These are phyloP conservation scores for Torrubiella hemipterigena DNA, from an alignment of 2,329 filamentous ascomycete genomes.

Conservation along the genomic window DNA sequence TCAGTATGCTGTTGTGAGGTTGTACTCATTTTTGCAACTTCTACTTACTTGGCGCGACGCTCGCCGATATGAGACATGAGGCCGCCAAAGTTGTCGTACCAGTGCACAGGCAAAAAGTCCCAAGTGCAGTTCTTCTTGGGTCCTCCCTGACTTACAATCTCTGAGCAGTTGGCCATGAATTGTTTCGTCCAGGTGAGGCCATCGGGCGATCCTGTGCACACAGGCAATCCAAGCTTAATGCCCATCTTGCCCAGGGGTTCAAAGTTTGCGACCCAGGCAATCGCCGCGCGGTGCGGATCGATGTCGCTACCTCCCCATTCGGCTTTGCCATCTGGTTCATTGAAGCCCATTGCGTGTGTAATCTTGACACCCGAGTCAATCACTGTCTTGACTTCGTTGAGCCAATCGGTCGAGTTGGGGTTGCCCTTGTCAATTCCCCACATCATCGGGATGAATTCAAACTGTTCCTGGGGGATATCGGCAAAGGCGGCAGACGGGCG, in stretches of 20 bases:
- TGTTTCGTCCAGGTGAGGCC: constrained; percentile 56
- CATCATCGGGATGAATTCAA: constrained; percentile 74
- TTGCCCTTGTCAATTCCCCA: constrained; percentile 50
- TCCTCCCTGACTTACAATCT: constrained; percentile 34
- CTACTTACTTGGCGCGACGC: constrained; percentile 20
- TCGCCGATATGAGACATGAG: constrained; percentile 55
- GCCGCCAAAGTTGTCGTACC: constrained; percentile 59
- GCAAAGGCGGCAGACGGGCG: constrained; percentile 41
- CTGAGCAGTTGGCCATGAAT: constrained; percentile 53
- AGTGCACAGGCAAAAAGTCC: constrained; percentile 53
- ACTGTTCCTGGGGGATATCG: constrained; percentile 34
- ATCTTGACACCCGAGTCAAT: constrained; percentile 44
- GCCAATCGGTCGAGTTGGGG: constrained; percentile 45
- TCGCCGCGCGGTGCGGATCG: constrained; percentile 46
- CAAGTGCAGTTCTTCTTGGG: constrained; percentile 42
- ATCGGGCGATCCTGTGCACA: constrained; percentile 47
- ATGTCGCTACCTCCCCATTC: constrained; percentile 51
- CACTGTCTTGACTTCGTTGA: constrained; percentile 42
- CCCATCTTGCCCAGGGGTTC: constrained; percentile 54
- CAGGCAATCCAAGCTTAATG: constrained; percentile 58
- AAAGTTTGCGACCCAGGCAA: constrained; percentile 59
- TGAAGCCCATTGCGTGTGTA: constrained; percentile 61
- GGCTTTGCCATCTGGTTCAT: constrained; percentile 57
- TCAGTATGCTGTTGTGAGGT: constrained; percentile 5
- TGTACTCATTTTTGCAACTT: constrained; percentile 13